Percentiles rank a stretch among this genome's conserved stretches.
Conservation (phyloP, 106 monocot genomes). For the Acorus calamus region DNA sequence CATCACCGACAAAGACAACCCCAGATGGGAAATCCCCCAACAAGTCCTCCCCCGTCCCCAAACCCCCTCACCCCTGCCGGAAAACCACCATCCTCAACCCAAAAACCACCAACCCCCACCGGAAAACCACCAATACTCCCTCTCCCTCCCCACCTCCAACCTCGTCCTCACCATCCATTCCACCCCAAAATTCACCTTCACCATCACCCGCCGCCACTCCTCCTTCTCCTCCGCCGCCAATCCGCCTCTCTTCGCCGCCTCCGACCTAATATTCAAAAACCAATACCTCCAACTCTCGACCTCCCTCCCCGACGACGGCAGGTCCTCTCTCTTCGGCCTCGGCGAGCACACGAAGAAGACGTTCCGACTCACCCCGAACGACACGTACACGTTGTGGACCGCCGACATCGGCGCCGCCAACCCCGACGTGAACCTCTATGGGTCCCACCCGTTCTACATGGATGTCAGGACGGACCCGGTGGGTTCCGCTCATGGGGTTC, state of each 20-base stretch:
- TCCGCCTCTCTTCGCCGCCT: conserved; percentile 1
- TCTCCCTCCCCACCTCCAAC: conserved; percentile 26
- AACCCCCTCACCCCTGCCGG: background rate
- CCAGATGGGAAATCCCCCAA: conserved; percentile 48
- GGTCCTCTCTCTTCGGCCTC: conserved; percentile 31
- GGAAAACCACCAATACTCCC: background rate
- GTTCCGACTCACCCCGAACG: conserved; percentile 31
- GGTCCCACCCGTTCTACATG: conserved; percentile 71
- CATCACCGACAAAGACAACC: conserved; percentile 33
- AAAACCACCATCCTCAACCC: background rate
- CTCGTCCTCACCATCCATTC: conserved; percentile 29
- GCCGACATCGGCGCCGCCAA: conserved; percentile 25
- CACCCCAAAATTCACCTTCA: conserved; percentile 28
- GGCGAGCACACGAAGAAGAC: conserved; percentile 60
- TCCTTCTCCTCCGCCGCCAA: conserved; percentile 27
- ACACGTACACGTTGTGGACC: conserved; percentile 62
- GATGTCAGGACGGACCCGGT: conserved; percentile 19
- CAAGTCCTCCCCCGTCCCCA: conserved; percentile 22
- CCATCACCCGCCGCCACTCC: conserved; percentile 38
- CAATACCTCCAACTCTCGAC: conserved; percentile 36
- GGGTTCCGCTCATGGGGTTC: conserved; percentile 16
- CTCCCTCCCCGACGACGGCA: conserved; percentile 17
- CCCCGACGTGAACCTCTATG: conserved; percentile 45
- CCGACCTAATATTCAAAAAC: conserved; percentile 32
- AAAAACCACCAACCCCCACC: background rate